phyloP scores from a whole-genome alignment of 371 early-diverging fungal species.

The Zopfochytrium polystomum region DNA sequence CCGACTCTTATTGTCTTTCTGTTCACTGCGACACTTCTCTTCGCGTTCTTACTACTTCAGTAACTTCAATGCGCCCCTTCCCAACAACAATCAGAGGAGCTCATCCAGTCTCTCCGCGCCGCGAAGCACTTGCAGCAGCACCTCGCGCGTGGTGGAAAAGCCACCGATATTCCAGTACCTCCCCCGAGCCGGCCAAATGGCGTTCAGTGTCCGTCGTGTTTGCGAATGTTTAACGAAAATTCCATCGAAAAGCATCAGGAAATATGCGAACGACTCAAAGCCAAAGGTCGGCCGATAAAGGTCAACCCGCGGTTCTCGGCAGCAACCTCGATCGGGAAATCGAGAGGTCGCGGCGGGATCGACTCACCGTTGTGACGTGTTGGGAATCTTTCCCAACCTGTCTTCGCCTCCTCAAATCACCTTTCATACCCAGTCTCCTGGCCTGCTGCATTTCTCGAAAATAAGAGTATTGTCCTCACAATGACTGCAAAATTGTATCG shows the following conservation, averaged over 20 bases:
- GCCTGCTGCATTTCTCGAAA: too few relatives aligned
- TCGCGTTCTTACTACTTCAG: neutral
- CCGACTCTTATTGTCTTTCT: neutral
- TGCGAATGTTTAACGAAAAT: constrained; percentile 19
- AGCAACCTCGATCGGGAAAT: too few relatives aligned
- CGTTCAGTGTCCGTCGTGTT: constrained; percentile 22
- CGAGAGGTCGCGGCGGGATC: too few relatives aligned
- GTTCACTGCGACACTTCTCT: neutral
- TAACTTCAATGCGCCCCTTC: too few relatives aligned
- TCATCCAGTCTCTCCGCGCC: constrained; percentile 21
- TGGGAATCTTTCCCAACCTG: too few relatives aligned
- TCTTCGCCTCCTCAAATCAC: too few relatives aligned
- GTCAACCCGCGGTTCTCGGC: too few relatives aligned
- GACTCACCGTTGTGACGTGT: too few relatives aligned
- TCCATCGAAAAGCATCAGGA: constrained; percentile 21
- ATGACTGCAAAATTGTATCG: too few relatives aligned
- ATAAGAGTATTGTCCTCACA: too few relatives aligned
- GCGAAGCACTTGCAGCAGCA: constrained; percentile 17
- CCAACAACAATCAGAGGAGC: constrained; percentile 32
- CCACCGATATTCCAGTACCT: constrained; percentile 24
- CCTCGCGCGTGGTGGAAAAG: constrained; percentile 26
- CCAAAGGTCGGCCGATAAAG: constrained; percentile 17
- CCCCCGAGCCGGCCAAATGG: constrained; percentile 10
- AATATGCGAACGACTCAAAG: constrained; percentile 19
- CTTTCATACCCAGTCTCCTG: too few relatives aligned